Evolutionary conservation across 1,284 basidiomycete species (phyloP).

Genomic region (Boletus sp.): DNA sequence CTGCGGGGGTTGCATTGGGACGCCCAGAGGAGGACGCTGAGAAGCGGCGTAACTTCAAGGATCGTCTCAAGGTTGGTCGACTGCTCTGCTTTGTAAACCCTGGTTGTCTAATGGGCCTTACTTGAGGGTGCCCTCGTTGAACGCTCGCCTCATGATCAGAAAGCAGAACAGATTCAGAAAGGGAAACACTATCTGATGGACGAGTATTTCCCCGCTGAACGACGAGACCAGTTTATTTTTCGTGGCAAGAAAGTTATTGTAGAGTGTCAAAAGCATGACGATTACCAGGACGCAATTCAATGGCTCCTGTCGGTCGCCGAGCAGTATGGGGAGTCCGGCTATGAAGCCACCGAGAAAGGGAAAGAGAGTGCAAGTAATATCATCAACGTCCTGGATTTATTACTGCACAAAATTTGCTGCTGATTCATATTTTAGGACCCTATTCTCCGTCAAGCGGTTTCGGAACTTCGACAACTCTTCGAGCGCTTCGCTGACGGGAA

Average conservation of each 20-base stretch:
- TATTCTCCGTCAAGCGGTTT: constrained; percentile 58
- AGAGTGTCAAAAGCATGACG: constrained; percentile 91
- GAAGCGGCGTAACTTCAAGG: constrained; percentile 57
- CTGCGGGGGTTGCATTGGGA: constrained; percentile 19
- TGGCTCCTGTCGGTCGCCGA: constrained; percentile 79
- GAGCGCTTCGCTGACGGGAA: constrained; percentile 90
- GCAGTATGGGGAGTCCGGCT: constrained; percentile 77
- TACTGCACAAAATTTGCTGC: not conserved
- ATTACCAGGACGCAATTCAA: constrained; percentile 83
- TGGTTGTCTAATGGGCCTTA: not conserved
- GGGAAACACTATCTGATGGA: constrained; percentile 51
- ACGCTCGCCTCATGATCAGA: constrained; percentile 46
- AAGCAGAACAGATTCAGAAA: constrained; percentile 45
- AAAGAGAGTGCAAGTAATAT: constrained; percentile 41
- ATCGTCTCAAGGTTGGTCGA: constrained; percentile 40
- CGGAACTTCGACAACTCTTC: constrained; percentile 78
- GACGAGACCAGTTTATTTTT: constrained; percentile 62
- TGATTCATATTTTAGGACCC: constrained; percentile 47
- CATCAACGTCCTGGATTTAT: constrained; percentile 25
- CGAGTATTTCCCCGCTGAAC: constrained; percentile 69
- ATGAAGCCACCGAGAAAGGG: constrained; percentile 48
- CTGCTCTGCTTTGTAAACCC: not conserved
- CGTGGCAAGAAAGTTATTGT: constrained; percentile 70
- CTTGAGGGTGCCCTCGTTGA: constrained; percentile 34
- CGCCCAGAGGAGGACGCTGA: constrained; percentile 42